These are phyloP conservation scores for Cajanus cajan DNA, from an alignment of 306 rosid genomes.

Conservation along the genomic window DNA sequence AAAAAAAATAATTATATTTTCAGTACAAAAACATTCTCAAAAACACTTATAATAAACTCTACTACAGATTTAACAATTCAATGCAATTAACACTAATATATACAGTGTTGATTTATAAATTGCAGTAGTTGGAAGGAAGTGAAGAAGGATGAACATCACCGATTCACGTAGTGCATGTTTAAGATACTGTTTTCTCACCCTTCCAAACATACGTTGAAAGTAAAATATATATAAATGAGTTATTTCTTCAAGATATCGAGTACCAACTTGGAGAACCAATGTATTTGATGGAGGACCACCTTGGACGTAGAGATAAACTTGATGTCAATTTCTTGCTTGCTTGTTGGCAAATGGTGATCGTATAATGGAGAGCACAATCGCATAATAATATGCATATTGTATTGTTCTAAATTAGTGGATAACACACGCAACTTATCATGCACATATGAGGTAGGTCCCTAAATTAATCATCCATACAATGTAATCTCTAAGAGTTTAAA, in stretches of 20 bases:
- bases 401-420: constrained; percentile 25
- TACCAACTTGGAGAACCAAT: too few relatives aligned
- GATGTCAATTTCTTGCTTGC: neutral
- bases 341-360: neutral
- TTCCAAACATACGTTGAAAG: too few relatives aligned
- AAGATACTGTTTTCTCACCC: too few relatives aligned
- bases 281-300: neutral
- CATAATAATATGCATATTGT: neutral
- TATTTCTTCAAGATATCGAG: too few relatives aligned
- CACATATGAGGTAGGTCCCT: constrained; percentile 11
- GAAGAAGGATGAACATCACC: neutral
- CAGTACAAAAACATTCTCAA: too few relatives aligned
- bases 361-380: constrained; percentile 10
- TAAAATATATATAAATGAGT: too few relatives aligned
- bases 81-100: neutral
- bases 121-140: neutral
- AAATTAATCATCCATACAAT: neutral
- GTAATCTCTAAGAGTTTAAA: neutral
- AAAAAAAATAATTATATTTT: too few relatives aligned
- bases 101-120: neutral
- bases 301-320: constrained; percentile 15
- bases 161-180: too few relatives aligned
- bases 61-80: neutral
- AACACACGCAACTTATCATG: constrained; percentile 42
- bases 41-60: too few relatives aligned